Evolutionary conservation across 2,329 filamentous ascomycete species (phyloP).

Genomic region (Trichoderma gracile): DNA sequence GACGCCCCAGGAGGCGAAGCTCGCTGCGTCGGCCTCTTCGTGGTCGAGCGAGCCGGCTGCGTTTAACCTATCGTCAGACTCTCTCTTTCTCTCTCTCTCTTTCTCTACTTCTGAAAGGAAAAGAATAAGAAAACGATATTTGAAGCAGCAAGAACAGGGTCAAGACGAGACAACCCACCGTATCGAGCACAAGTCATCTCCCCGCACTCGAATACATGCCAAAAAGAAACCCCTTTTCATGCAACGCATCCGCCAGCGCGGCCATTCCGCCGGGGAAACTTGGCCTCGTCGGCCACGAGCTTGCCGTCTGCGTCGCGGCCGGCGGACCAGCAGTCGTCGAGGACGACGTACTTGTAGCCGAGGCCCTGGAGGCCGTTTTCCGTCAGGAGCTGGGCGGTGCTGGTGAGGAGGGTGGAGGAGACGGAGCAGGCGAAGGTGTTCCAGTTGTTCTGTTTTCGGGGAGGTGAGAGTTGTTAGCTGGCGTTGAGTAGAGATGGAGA

Average conservation of each 20-base stretch:
- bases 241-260: slow-evolving; percentile 39
- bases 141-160: background rate
- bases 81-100: no score
- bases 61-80: background rate
- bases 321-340: slow-evolving; percentile 42
- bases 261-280: slow-evolving; percentile 44
- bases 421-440: slow-evolving; percentile 25
- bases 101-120: no score
- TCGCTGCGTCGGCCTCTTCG: slow-evolving; percentile 54
- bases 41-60: slow-evolving; percentile 50
- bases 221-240: slow-evolving; percentile 41
- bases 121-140: no score
- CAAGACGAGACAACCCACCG: background rate
- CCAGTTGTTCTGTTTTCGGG: slow-evolving; percentile 27
- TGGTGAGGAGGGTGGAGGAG: slow-evolving; percentile 28
- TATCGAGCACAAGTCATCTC: slow-evolving; percentile 48
- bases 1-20: slow-evolving; percentile 54
- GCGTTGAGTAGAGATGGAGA: no score
- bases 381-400: slow-evolving; percentile 32
- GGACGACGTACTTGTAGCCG: slow-evolving; percentile 36
- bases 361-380: slow-evolving; percentile 34
- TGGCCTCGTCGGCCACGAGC: slow-evolving; percentile 37
- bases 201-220: slow-evolving; percentile 48
- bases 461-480: no score
- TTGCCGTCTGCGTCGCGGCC: slow-evolving; percentile 32